phyloP scores from a whole-genome alignment of 306 rosid genomes.

The Gillenia trifoliata region DNA sequence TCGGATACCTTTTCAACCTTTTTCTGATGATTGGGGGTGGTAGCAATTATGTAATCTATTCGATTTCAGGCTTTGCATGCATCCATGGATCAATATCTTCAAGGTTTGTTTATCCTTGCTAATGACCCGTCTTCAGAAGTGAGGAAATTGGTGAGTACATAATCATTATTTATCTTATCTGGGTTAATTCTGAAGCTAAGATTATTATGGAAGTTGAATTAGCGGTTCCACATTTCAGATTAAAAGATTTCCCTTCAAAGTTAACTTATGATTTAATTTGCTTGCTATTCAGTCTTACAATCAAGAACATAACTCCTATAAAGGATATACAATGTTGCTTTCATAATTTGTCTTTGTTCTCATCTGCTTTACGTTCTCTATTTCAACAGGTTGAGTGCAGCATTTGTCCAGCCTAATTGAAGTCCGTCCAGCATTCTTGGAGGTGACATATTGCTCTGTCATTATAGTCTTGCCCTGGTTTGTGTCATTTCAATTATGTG shows the following conservation, averaged over 20 bases:
- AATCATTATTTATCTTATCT: constrained; percentile 6
- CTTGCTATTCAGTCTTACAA: background rate
- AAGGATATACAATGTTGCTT: background rate
- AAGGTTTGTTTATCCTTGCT: constrained; percentile 88
- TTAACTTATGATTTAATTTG: background rate
- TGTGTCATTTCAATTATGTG: background rate
- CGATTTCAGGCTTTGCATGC: constrained; percentile 56
- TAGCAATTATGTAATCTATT: constrained; percentile 11
- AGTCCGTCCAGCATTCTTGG: constrained; percentile 86
- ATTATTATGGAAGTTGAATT: constrained; percentile 1
- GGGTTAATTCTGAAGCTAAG: background rate
- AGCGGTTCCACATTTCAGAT: background rate
- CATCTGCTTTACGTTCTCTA: background rate
- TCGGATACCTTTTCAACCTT: constrained; percentile 17
- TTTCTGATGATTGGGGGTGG: constrained; percentile 16
- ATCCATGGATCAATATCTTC: constrained; percentile 94
- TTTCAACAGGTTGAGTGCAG: constrained; percentile 83
- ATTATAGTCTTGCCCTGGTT: background rate
- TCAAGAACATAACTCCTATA: background rate
- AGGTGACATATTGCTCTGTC: constrained; percentile 50
- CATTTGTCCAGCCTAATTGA: constrained; percentile 97
- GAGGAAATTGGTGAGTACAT: constrained; percentile 76
- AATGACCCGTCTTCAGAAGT: constrained; percentile 77
- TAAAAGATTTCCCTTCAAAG: background rate
- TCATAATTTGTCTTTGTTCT: constrained; percentile 8